Conservation (phyloP, 257 asterid species). For the Solanum chilense region DNA sequence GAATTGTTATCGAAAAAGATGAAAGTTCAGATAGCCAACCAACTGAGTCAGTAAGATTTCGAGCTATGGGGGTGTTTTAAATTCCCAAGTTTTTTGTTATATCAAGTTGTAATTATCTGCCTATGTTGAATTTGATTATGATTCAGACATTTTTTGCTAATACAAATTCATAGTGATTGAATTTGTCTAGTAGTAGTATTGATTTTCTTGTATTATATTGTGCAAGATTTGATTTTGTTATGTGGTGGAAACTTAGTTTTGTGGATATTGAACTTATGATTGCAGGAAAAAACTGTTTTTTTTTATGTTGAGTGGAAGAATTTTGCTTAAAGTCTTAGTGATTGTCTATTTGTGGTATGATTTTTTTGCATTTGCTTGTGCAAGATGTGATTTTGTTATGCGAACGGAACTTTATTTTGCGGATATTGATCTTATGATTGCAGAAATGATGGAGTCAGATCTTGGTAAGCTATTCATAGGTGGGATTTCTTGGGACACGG, state of each 20-base stretch:
- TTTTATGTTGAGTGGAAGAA: slow-evolving; percentile 43
- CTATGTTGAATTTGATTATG: background rate
- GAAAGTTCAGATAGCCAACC: background rate
- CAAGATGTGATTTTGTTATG: background rate
- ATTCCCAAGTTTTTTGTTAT: background rate
- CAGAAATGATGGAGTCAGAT: slow-evolving; percentile 72
- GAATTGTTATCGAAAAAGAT: background rate
- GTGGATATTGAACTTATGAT: slow-evolving; percentile 1
- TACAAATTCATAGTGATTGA: background rate
- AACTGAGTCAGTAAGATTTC: background rate
- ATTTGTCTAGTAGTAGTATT: background rate
- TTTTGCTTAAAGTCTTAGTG: background rate
- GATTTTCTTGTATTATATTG: background rate
- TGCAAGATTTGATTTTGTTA: background rate
- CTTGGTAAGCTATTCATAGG: slow-evolving; percentile 83
- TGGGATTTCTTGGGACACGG: slow-evolving; percentile 95
- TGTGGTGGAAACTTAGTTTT: background rate
- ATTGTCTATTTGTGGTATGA: background rate
- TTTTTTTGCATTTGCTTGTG: background rate
- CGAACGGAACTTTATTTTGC: background rate
- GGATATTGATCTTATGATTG: slow-evolving; percentile 8
- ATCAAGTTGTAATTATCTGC: slow-evolving; percentile 4
- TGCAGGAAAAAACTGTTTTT: slow-evolving; percentile 15
- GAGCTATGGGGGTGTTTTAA: background rate
- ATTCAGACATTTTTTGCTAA: background rate